Conservation (phyloP, 345 rosid species). For the Eucalyptus erythrocorys region DNA sequence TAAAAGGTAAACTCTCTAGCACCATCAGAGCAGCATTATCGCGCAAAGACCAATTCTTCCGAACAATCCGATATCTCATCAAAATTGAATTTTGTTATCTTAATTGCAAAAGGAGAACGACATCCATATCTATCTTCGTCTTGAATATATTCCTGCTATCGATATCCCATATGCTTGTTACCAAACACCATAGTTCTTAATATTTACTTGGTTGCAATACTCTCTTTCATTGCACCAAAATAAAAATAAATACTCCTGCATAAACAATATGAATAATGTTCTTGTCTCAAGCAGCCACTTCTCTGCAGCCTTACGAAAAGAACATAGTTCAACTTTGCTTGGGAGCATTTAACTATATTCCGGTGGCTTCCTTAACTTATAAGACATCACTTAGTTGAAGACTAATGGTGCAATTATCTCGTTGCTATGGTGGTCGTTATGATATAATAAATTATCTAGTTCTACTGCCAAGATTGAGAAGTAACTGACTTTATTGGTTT, state of each 20-base stretch:
- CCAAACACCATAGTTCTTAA: neutral
- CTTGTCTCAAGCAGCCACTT: neutral
- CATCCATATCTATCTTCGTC: neutral
- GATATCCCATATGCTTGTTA: neutral
- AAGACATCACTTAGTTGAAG: neutral
- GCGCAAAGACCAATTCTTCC: neutral
- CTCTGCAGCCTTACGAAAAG: neutral
- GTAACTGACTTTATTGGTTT: neutral
- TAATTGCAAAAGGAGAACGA: neutral
- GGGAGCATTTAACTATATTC: neutral
- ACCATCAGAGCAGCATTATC: neutral
- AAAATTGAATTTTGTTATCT: neutral
- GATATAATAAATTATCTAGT: neutral
- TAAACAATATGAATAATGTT: neutral
- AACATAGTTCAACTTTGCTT: neutral
- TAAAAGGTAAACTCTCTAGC: neutral
- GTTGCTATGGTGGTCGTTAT: neutral
- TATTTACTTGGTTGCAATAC: neutral
- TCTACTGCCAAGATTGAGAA: neutral
- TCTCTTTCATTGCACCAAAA: neutral
- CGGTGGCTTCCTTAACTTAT: neutral
- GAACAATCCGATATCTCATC: neutral
- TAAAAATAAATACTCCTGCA: neutral
- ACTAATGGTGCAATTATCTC: neutral
- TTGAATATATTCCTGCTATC: rapidly evolving